Evolutionary conservation across 768 basidiomycete species (phyloP), one percentile per base, ranked within the genome.

Genomic region (Auriscalpium vulgare): DNA sequence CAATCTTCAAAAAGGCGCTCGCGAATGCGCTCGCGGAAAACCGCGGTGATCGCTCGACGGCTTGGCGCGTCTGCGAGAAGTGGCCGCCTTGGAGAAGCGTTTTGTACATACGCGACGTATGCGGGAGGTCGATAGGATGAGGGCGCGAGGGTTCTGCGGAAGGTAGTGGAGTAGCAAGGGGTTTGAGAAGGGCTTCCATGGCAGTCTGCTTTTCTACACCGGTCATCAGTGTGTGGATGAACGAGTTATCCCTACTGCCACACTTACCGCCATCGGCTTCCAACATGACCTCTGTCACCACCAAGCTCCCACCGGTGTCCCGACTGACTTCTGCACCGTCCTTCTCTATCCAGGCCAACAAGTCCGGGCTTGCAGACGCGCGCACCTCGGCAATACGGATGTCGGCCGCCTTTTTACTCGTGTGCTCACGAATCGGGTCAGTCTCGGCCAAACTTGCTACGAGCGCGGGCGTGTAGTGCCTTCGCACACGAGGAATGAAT

Each of bases 41-140:
- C 1, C 68, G 61, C 2, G 77, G 62, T 2, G 79, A 74, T 8
- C 68, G 76, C 36, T 79, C 77, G 38, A 95, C 73, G 2, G 77
- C 59, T 19, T 77, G 76, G 2, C 82, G 78, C 0, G 78, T 67
- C 36, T 83, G 85, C 58, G 82, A 84, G 70, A 84, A 97, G 66
- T 95, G 92, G 0, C 94, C 94, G 6, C 94, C 94, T 66, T 95
- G 91, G 1, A 97, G 76, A 7, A 97, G 81, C 7, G 83, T 84
- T 68, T 97, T 97, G 78, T 91, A 95, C 50, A 94, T 66, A 43
- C 94, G 79, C 3, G 89, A 86, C 0, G 86, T 81, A 63, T 92
- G 91, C 1, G 91, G 82, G 11, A 93, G 77, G 64, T 95, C 87
- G 56, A 95, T 86, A 14, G 80, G 78, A 69, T 93, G 90, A 0